These are phyloP conservation scores for Epichloe coenophiala DNA, from an alignment of 2,329 filamentous ascomycete genomes.

Conservation along the genomic window DNA sequence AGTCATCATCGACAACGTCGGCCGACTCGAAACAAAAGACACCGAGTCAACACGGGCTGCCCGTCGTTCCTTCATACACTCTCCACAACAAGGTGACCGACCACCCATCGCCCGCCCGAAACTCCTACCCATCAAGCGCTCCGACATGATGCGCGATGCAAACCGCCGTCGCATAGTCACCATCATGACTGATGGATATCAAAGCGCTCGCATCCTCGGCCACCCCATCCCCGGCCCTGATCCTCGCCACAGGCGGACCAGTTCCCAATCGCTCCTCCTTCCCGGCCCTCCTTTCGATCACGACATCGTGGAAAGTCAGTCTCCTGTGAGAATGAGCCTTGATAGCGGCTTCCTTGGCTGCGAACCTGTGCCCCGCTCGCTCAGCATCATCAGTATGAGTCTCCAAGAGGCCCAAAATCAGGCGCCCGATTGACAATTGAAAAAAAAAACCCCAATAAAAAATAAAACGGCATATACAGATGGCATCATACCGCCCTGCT, in stretches of 20 bases:
- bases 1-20: too few species aligned
- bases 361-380: constrained; percentile 34
- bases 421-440: not conserved
- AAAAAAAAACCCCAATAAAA: not conserved
- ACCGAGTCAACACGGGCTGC: too few species aligned
- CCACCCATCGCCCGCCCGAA: not conserved
- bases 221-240: constrained; percentile 17
- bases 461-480: too few species aligned
- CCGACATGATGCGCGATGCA: constrained; percentile 35
- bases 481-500: constrained; percentile 19
- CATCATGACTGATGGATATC: constrained; percentile 80
- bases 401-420: too few species aligned
- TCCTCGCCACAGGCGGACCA: constrained; percentile 31
- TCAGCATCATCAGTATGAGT: too few species aligned
- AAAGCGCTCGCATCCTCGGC: constrained; percentile 41
- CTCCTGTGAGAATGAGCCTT: constrained; percentile 52
- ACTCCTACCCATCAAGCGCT: not conserved
- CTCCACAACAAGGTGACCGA: not conserved
- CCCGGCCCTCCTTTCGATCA: constrained; percentile 23
- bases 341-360: constrained; percentile 62
- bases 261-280: constrained; percentile 17
- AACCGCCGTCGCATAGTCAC: constrained; percentile 62
- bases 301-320: constrained; percentile 49
- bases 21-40: too few species aligned
- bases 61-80: too few species aligned